Conservation (phyloP, 352 stramenopile genomes). For the Pythium oligandrum region DNA sequence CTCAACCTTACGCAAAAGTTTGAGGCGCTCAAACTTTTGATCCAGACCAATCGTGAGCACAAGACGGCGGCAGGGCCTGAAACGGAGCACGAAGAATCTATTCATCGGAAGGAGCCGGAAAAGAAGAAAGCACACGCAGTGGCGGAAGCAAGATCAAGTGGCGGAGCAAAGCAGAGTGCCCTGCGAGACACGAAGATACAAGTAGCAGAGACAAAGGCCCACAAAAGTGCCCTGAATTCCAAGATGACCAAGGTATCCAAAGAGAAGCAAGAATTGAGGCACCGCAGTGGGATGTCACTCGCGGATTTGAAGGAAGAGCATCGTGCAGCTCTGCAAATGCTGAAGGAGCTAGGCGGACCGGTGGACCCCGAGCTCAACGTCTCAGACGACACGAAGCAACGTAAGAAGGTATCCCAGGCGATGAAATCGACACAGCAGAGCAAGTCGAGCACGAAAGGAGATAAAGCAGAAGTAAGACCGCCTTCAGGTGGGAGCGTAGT, state of each 20-base stretch:
- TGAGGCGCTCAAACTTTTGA: slow-evolving; percentile 51
- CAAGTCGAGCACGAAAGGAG: no score
- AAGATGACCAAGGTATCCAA: background rate
- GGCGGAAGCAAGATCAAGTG: no score
- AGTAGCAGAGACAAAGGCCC: slow-evolving; percentile 1
- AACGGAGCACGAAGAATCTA: no score
- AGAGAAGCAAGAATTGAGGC: slow-evolving; percentile 33
- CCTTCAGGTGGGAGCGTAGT: slow-evolving; percentile 24
- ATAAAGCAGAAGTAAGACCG: background rate
- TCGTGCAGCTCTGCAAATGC: slow-evolving; percentile 58
- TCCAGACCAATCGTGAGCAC: slow-evolving; percentile 45
- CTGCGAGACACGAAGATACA: background rate
- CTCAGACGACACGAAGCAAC: slow-evolving; percentile 11
- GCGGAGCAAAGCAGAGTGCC: no score
- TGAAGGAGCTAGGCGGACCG: slow-evolving; percentile 66
- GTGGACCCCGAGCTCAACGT: slow-evolving; percentile 34
- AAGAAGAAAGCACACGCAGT: background rate
- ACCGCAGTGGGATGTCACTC: slow-evolving; percentile 49
- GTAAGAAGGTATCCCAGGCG: no score
- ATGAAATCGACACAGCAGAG: no score
- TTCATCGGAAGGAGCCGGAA: background rate
- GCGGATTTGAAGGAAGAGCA: slow-evolving; percentile 75
- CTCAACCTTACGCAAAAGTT: slow-evolving; percentile 57
- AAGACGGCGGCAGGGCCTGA: background rate
- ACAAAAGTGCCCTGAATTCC: background rate